Percentiles rank a stretch among this genome's conserved stretches.
Evolutionary conservation across 148 eudicot genomes (phyloP).

Genomic region (Polygonum aviculare): DNA sequence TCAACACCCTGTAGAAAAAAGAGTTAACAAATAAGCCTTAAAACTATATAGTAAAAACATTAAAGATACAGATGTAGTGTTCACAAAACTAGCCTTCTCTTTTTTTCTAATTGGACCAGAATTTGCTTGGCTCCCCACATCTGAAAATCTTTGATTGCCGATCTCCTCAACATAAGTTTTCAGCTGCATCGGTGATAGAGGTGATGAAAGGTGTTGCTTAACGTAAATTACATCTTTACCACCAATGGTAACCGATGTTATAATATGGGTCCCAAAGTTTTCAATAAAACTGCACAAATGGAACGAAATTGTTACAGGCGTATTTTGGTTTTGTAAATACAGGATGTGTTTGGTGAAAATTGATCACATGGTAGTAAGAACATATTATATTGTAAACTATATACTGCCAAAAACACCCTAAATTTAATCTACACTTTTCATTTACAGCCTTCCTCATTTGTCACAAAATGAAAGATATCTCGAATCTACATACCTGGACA

Average conservation of each 20-base stretch:
- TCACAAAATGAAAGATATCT: constrained; percentile 1
- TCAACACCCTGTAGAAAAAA: constrained; percentile 49
- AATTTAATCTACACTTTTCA: neutral
- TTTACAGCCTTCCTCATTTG: neutral
- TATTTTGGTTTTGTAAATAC: neutral
- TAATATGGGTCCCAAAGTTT: constrained; percentile 82
- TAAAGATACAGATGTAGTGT: constrained; percentile 10
- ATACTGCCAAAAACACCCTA: neutral
- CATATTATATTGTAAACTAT: neutral
- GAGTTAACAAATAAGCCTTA: constrained; percentile 7
- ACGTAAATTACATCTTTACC: constrained; percentile 87
- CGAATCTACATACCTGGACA: constrained; percentile 53
- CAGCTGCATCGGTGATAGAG: constrained; percentile 58
- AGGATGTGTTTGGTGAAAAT: neutral
- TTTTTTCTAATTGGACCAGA: constrained; percentile 76
- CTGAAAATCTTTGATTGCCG: constrained; percentile 74
- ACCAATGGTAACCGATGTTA: constrained; percentile 81
- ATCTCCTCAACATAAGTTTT: constrained; percentile 80
- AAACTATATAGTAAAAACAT: neutral
- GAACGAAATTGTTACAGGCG: neutral
- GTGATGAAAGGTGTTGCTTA: constrained; percentile 74
- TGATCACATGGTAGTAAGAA: neutral
- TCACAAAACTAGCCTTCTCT: constrained; percentile 61
- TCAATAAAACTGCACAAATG: constrained; percentile 58
- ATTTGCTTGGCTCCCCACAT: constrained; percentile 40